Evolutionary conservation across 225 moss, liverwort and hornwort species (phyloP).

Genomic region (Pseudisothecium myosuroides): DNA sequence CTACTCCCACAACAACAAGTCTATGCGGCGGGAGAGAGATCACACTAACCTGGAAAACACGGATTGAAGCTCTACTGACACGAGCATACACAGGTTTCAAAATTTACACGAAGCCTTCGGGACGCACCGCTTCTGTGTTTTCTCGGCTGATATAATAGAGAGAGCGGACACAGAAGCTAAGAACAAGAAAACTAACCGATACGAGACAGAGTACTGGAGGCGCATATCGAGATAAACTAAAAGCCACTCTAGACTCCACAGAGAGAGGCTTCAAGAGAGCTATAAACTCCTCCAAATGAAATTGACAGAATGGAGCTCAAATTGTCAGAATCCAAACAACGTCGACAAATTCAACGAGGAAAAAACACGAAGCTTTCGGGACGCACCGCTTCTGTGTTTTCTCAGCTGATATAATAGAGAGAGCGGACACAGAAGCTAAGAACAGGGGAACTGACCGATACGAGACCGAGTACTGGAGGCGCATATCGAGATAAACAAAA

Average conservation of each 20-base stretch:
- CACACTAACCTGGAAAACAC: neutral
- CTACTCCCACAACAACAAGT: neutral
- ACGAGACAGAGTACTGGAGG: neutral
- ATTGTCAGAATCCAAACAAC: no score
- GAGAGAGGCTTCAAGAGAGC: neutral
- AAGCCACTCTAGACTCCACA: neutral
- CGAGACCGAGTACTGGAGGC: neutral
- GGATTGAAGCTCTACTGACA: neutral
- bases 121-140: neutral
- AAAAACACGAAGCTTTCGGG: neutral
- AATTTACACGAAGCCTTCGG: neutral
- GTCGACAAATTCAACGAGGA: no score
- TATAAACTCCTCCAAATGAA: neutral
- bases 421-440: conserved; percentile 1
- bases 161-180: conserved; percentile 3
- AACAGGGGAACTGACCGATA: conserved; percentile 2
- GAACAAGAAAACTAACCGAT: conserved; percentile 2
- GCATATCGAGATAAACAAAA: conserved; percentile 1
- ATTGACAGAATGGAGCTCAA: neutral
- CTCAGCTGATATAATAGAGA: conserved; percentile 1
- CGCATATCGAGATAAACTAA: conserved; percentile 1
- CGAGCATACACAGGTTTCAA: neutral
- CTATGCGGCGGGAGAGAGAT: neutral
- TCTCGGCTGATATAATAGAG: neutral
- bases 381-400: neutral